Evolutionary conservation across 306 rosid genomes (phyloP), one percentile per base, ranked within the genome.

Genomic region (Rosa rugosa): DNA sequence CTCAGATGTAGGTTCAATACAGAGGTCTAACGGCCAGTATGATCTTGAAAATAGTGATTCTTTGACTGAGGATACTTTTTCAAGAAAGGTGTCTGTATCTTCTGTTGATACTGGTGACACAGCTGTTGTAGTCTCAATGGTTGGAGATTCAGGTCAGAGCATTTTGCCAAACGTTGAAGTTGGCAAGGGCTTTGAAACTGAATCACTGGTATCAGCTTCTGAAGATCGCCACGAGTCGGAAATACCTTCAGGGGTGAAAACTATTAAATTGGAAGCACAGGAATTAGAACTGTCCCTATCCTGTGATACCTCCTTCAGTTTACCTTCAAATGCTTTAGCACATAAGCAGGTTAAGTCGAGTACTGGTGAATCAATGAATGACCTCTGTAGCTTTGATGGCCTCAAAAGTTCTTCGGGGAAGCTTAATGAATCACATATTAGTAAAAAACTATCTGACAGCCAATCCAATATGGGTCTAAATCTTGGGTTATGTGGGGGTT

Each of bases 51-150:
- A 80, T 80, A 66, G 57, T 56, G 89, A 81, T 70, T 78, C 87
- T 78, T 84, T 78, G 47, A 79, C 67, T 57, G 84, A 83, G 78
- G 91, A 81, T 70, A 84, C 85, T 80, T 82, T 88, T 85, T 85
- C 92, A 51, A 78, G 91, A 75, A 90, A 86, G 87, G 90, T 95
- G 45, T 92, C 90, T 47, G 88, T 95, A 60, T 87, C 97, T 73
- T 93, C 91, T 80, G 97, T 94, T 78, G 99, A 95, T 90, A 65
- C 89, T 42, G 99, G 98, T 78, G 98, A 95, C 84, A 95, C 96
- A 22, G 96, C 98, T 83, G 81, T 95, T 81, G 98, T 95, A 80
- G 94, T 95, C 82, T 95, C 98, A 4, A 83, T 91, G 91, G 89
- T 91, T 80, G 98, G 84, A 70, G 81, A 79, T 80, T 82, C 86